Evolutionary conservation across 257 asterid species (phyloP), one percentile per base, ranked within the genome.

Genomic region (Primulina tabacum): DNA sequence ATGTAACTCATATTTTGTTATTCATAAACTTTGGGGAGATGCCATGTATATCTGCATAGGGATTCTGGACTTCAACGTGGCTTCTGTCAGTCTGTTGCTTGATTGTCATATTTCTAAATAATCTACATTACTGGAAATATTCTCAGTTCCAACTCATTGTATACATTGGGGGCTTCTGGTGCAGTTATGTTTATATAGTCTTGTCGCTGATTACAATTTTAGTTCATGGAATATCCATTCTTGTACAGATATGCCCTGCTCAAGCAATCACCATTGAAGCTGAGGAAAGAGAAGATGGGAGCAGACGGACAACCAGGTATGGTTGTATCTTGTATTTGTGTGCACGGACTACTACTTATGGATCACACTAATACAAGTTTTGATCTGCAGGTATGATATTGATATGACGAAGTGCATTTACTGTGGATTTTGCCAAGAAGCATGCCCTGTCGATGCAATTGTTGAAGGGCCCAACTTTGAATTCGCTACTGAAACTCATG

Each of bases 211-310:
- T 47, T 33, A 4, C 52, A 40, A 63, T 61, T 58, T 71, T 57
- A 52, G 67, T 43, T 67, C 37, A 67, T 57, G 28, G n/a, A 56
- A 29, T 60, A 10, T 47, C 52, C 67, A 21, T n/a, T n/a, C 26
- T 38, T 58, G 67, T 24, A 47, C 80, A 90, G 97, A 82, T 90
- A 70, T 90, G 94, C 82, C 97, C 97, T 32, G 96, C 97, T 74
- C 98, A 90, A 82, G 97, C 98, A 70, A 92, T 92, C 73, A 90
- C 98, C 14, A 92, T 92, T 28, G 98, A 92, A 82, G 98, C 97
- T 33, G 97, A 90, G 89, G 97, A 70, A 50, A 89, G 98, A 70
- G 98, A 92, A 80, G 98, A 92, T 83, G 97, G 97, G 72, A 90
- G 98, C 81, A 89, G 97, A 72, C 80, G 98, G 62, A 92, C 98